phyloP scores from a whole-genome alignment of 2,329 filamentous ascomycete species.

The Ascochyta lentis region DNA sequence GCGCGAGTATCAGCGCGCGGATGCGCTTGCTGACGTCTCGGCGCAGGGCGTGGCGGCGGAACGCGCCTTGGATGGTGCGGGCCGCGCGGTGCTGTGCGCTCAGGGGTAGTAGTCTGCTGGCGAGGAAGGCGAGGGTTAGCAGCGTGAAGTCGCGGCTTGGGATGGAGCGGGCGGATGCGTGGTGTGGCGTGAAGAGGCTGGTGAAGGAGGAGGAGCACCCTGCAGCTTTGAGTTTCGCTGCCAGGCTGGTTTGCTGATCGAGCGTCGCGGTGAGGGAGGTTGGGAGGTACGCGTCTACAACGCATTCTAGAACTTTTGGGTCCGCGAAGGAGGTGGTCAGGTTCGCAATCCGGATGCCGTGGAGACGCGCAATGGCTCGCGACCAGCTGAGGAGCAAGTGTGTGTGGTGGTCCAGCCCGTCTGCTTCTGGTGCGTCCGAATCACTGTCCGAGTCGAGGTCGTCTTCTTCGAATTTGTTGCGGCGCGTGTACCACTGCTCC shows the following conservation, averaged over 20 bases:
- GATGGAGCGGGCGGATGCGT: constrained; percentile 46
- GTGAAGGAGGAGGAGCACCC: constrained; percentile 56
- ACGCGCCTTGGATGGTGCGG: constrained; percentile 59
- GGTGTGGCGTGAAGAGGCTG: constrained; percentile 49
- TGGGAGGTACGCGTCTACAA: constrained; percentile 64
- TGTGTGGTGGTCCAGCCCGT: constrained; percentile 45
- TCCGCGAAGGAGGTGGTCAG: constrained; percentile 66
- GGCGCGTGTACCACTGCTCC: constrained; percentile 36
- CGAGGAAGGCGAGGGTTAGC: constrained; percentile 65
- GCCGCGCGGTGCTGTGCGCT: constrained; percentile 59
- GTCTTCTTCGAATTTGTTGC: constrained; percentile 39
- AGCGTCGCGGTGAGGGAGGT: constrained; percentile 17
- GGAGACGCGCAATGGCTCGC: constrained; percentile 55
- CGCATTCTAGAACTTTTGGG: constrained; percentile 60
- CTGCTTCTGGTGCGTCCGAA: constrained; percentile 25
- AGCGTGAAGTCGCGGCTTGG: constrained; percentile 63
- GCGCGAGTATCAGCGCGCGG: constrained; percentile 51
- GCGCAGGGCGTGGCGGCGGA: constrained; percentile 50
- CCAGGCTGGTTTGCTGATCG: constrained; percentile 28
- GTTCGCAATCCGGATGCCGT: constrained; percentile 58
- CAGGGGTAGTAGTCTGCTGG: constrained; percentile 62
- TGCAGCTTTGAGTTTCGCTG: constrained; percentile 48
- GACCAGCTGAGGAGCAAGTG: constrained; percentile 64
- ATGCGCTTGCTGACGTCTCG: constrained; percentile 44
- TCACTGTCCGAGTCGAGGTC: constrained; percentile 45